phyloP scores from a whole-genome alignment of 2,329 filamentous ascomycete species.

The Trichoderma sp. region DNA sequence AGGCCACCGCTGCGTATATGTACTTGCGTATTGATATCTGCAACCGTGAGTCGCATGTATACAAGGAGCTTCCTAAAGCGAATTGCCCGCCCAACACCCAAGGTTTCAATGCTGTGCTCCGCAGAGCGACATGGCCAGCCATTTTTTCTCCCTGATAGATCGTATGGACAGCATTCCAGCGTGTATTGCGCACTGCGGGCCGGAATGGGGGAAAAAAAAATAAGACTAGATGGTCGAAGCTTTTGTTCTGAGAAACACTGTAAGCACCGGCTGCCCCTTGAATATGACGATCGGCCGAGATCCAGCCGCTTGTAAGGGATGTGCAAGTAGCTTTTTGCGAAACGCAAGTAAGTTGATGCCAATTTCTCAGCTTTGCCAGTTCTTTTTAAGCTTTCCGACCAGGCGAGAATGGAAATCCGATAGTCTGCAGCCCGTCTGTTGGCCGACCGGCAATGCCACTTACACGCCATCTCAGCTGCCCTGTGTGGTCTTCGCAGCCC shows the following conservation, averaged over 20 bases:
- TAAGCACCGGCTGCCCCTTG: conserved; percentile 9
- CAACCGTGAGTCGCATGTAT: conserved; percentile 4
- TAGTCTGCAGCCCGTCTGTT: neutral
- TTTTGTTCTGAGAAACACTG: neutral
- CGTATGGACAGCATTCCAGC: neutral
- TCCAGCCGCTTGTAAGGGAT: neutral
- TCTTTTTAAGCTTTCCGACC: neutral
- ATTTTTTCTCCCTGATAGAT: neutral
- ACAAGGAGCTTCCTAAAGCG: conserved; percentile 3
- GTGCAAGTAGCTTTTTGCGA: neutral
- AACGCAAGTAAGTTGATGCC: neutral
- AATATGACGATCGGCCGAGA: conserved; percentile 14
- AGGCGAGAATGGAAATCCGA: neutral
- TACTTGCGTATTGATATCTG: neutral
- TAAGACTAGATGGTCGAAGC: neutral
- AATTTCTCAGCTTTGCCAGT: neutral
- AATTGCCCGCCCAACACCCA: no score
- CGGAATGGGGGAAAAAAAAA: neutral
- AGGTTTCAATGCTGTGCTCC: neutral
- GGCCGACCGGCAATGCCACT: neutral
- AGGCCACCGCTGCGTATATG: conserved; percentile 18
- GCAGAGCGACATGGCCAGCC: conserved; percentile 7
- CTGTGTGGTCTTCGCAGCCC: neutral
- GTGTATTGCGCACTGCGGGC: neutral
- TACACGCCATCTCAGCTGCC: neutral